Evolutionary conservation across 805 yeast genomes (phyloP), one percentile per base, ranked within the genome.

Genomic region (Kluyveromyces aestuarii): DNA sequence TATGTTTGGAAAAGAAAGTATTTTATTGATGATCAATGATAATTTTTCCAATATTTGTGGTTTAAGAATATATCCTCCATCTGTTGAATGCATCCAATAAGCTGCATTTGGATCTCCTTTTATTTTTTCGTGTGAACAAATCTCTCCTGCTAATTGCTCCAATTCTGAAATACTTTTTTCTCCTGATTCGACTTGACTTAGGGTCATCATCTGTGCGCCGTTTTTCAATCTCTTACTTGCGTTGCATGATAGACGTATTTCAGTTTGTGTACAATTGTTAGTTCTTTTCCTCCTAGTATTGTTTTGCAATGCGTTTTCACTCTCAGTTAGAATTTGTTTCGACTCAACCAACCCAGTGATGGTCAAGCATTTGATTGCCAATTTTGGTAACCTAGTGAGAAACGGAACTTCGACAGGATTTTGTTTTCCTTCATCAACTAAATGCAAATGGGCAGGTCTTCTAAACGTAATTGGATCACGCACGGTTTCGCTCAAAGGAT

Each of bases 81-180:
- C 45, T 8, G 52, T 46, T 6, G 56, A 13, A 6, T 37, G 17
- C 13, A 48, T 30, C 64, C 63, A 61, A 46, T 52, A 48, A 40
- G 60, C 62, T 14, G 44, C 35, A 42, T 58, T 51, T 16, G 37
- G 49, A 2, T 8, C 43, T 3, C 50, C 45, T 3, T 37, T 41
- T 11, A 33, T 21, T n/a, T 40, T 27, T 10, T 44, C 48, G 38
- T 44, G 48, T 21, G 40, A 36, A 1, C 51, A 55, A 18, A 60
- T 37, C 19, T 36, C 42, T 6, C 45, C 41, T 30, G 57, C 9
- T 19, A 61, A n/a, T 2, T 36, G 37, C 27, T 46, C 45, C 1
- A 64, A 47, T 38, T 60, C 63, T 21, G 47, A 50, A 8, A 62
- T 13, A 46, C 58, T 57, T 45, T 59, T 61, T 2, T 50, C 40